Evolutionary conservation across 2,329 filamentous ascomycete genomes (phyloP), one percentile per base, ranked within the genome.

Genomic region (Trichocomaceae sp.): DNA sequence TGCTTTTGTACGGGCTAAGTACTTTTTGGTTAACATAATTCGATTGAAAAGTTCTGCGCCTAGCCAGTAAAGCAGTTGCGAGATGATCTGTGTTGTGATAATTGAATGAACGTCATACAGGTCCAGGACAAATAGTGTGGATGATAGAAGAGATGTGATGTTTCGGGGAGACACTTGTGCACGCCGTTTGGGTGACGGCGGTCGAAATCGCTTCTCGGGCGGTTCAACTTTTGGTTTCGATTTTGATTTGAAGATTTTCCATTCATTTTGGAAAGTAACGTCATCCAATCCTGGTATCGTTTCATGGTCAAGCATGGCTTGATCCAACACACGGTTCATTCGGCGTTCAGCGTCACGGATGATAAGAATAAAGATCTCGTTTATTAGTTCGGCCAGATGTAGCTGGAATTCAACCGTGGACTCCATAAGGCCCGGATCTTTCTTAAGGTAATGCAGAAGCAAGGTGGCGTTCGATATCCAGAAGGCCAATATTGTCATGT

Each of bases 41-140:
- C 92, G 87, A 71, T 99, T 99, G 76, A 99, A 99, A 8, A 97
- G 82, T 72, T 99, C 93, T 0, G 92, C 89, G 6, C 91, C 88
- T 15, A 99, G 80, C 93, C 93, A 99, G 74, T 96, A 99, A 45
- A 97, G 80, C 1, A 99, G 79, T 66, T 99, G 93, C 3, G 91
- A 88, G 23, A 96, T 77, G 56, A 97, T 90, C 68, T 99, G 93
- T 1, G 90, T 82, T 15, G 84, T 90, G 66, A 99, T 97, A 61
- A 99, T 90, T 0, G 93, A 96, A 73, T 99, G 93, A 20, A 99
- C 90, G 64, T 99, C 93, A 73, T 99, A 99, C n/a, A 99, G 80
- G 69, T 99, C 93, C 26, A 99, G 82, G 19, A 99, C 93, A 68
- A 99, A 99, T 13, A 99, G 79, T 0, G 93, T 97, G 2, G 93